These are phyloP conservation scores for Clohesyomyces aquaticus DNA, from an alignment of 495 filamentous ascomycete species.

Conservation along the genomic window DNA sequence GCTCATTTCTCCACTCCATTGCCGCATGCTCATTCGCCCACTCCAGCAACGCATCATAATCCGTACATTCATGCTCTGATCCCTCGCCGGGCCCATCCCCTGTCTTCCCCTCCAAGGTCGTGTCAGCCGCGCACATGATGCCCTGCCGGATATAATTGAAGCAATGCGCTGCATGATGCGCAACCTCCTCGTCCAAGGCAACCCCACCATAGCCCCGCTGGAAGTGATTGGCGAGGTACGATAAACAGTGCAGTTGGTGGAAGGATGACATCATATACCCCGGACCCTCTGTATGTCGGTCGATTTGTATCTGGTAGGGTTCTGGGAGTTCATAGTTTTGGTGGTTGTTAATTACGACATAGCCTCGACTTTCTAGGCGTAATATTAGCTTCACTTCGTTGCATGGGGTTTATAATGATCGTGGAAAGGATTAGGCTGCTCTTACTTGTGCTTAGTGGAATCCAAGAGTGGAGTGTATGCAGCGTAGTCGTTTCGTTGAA, in stretches of 20 bases:
- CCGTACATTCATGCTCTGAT: slow-evolving; percentile 25
- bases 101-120: slow-evolving; percentile 51
- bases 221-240: slow-evolving; percentile 51
- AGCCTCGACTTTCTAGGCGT: slow-evolving; percentile 51
- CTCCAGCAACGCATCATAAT: slow-evolving; percentile 30
- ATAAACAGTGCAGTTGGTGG: slow-evolving; percentile 59
- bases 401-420: too few relatives aligned
- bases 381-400: background rate
- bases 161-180: slow-evolving; percentile 55
- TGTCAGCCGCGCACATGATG: slow-evolving; percentile 54
- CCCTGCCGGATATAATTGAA: slow-evolving; percentile 56
- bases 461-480: slow-evolving; percentile 53
- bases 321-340: slow-evolving; percentile 46
- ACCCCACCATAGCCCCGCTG: slow-evolving; percentile 50
- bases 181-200: slow-evolving; percentile 45
- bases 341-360: slow-evolving; percentile 47
- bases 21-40: slow-evolving; percentile 33
- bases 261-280: slow-evolving; percentile 58
- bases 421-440: too few relatives aligned
- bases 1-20: slow-evolving; percentile 16
- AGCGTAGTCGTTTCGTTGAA: slow-evolving; percentile 48
- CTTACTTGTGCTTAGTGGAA: slow-evolving; percentile 47
- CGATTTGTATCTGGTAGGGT: slow-evolving; percentile 44
- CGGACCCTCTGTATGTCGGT: slow-evolving; percentile 47
- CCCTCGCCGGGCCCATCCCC: slow-evolving; percentile 29